Percentiles rank a stretch among this genome's conserved stretches.
These are phyloP conservation scores for Amphicarpaea edgeworthii DNA, from an alignment of 306 rosid genomes.

Conservation along the genomic window DNA sequence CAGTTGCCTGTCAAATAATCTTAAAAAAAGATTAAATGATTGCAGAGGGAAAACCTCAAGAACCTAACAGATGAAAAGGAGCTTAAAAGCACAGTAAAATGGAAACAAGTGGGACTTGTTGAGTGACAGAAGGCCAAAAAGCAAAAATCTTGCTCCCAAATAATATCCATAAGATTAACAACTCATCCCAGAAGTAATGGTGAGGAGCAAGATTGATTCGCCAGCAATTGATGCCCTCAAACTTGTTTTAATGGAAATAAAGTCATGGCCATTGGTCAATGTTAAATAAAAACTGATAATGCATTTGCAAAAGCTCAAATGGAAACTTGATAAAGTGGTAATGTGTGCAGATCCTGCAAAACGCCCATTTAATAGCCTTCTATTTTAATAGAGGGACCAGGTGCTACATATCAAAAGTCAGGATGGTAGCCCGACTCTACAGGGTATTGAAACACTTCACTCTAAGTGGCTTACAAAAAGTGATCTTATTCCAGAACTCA, in stretches of 20 bases:
- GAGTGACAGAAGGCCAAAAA: neutral
- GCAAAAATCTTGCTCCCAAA: neutral
- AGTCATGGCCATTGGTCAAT: neutral
- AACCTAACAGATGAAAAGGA: constrained; percentile 5
- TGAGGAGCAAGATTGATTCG: neutral
- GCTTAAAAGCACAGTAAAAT: neutral
- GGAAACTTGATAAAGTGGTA: neutral
- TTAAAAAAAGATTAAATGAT: neutral
- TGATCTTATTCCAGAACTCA: neutral
- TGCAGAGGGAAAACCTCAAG: neutral
- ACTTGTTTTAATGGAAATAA: neutral
- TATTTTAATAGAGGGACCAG: neutral
- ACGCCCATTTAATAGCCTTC: neutral
- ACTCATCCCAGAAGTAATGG: neutral
- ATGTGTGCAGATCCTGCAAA: neutral
- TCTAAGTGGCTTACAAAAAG: neutral
- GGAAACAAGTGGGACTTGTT: constrained; percentile 2
- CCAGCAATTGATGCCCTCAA: neutral
- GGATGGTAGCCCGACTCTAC: no score
- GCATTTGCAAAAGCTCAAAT: neutral
- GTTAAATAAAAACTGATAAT: neutral
- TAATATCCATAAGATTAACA: neutral
- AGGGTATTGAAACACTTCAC: no score
- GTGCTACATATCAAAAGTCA: constrained; percentile 2
- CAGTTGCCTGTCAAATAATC: neutral